A percentile compares a stretch with the other conserved stretches of the same genome.
These are phyloP conservation scores for Melanogaster broomeanus DNA, from an alignment of 768 basidiomycete species.

Conservation along the genomic window DNA sequence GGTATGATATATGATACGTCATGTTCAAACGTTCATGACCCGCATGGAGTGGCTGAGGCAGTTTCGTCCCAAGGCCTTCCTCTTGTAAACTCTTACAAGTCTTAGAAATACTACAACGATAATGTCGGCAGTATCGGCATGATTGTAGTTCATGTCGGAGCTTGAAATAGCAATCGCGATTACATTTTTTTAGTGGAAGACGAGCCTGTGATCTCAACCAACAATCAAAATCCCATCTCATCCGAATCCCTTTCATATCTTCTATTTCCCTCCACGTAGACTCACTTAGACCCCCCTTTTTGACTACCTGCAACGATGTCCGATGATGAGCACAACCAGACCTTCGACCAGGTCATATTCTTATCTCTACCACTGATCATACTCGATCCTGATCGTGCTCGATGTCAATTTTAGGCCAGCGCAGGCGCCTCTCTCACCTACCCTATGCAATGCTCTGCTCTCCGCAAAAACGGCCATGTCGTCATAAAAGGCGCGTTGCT, in stretches of 20 bases:
- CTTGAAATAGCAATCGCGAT: constrained; percentile 39
- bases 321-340: constrained; percentile 92
- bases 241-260: constrained; percentile 28
- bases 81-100: no score
- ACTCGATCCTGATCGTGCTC: constrained; percentile 15
- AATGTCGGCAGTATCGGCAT: constrained; percentile 22
- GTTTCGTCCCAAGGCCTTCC: no score
- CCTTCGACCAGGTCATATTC: constrained; percentile 73
- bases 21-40: no score
- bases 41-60: no score
- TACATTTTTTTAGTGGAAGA: constrained; percentile 20
- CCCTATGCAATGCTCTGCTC: constrained; percentile 96
- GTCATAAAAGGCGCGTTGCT: constrained; percentile 78
- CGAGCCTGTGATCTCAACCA: constrained; percentile 7
- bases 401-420: constrained; percentile 48
- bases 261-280: constrained; percentile 24
- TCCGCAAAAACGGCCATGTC: constrained; percentile 91
- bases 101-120: no score
- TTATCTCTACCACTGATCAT: constrained; percentile 9
- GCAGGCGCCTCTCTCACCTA: constrained; percentile 78
- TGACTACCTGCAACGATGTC: constrained; percentile 57
- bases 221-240: constrained; percentile 22
- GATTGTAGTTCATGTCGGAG: constrained; percentile 36
- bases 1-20: no score
- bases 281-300: constrained; percentile 15